Percentiles rank a stretch among this genome's conserved stretches.
These are phyloP conservation scores for Fusarium cicatricum DNA, from an alignment of 2,329 filamentous ascomycete species.

Conservation along the genomic window DNA sequence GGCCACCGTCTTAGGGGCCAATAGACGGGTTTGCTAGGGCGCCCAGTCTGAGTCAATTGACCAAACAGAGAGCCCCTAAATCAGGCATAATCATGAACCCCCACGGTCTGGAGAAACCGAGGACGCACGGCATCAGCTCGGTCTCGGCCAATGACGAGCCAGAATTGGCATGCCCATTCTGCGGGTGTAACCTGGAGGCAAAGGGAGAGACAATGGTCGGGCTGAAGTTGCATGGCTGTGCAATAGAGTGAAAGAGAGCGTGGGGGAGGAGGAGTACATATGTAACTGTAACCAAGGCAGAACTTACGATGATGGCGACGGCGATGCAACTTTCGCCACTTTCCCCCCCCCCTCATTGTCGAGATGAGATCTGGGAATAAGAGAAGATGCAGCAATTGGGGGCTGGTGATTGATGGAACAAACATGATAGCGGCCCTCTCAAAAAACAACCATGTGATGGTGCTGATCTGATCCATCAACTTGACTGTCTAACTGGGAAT, in stretches of 20 bases:
- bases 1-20: constrained; percentile 3
- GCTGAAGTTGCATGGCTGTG: neutral
- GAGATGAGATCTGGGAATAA: neutral
- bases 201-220: constrained; percentile 12
- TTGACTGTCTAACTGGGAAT: neutral
- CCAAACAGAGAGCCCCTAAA: constrained; percentile 7
- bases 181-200: constrained; percentile 25
- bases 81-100: constrained; percentile 16
- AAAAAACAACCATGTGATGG: constrained; percentile 4
- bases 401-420: constrained; percentile 9
- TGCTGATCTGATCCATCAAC: constrained; percentile 7
- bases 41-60: too few relatives aligned
- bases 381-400: neutral
- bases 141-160: constrained; percentile 22
- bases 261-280: constrained; percentile 24
- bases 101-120: constrained; percentile 23
- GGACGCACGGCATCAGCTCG: constrained; percentile 2
- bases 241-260: too few relatives aligned
- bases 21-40: constrained; percentile 2
- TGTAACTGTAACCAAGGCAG: too few relatives aligned
- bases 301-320: constrained; percentile 12
- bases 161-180: constrained; percentile 29
- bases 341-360: neutral
- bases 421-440: neutral
- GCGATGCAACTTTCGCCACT: constrained; percentile 4